Base-by-base conservation (phyloP, 2,329 filamentous ascomycete species). In the Ascochyta rabiei region DNA sequence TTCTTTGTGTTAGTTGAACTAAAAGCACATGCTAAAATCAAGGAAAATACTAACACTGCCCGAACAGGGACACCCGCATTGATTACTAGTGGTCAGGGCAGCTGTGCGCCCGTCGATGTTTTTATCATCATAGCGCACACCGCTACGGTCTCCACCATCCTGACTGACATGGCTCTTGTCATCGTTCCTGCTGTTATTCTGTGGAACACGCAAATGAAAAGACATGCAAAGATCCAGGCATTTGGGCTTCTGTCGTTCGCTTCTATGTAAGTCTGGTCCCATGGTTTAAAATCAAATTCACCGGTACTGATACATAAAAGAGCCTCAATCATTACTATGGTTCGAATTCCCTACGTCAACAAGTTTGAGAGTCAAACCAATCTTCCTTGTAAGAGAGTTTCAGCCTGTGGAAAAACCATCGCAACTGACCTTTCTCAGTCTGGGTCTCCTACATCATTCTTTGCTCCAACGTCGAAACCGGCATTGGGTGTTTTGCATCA, bases 181-280 rank as follows among this genome's bases (percentile, higher is more conserved):
- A 50, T 63, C 0, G 56, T 63, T 5, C 60, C 60, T 12, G 60
- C 56, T 10, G 51, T 63, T 10, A 57, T 63, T 16, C n/a, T 63
- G 18, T 63, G 60, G 60, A 63, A 63, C 28, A 61, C 58, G 2
- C 60, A 61, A 19, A 63, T 63, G 58, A 61, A 61, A 30, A 55
- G 42, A 35, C 58, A 63, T 37, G 43, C 53, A 7, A 61, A 61
- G n/a, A 44, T 63, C 2, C 60, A 63, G 43, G 60, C 60, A 2
- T 63, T 63, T 26, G 60, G 58, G 0, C 35, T 63, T 30, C 46
- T 63, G 2, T 63, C 60, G 0, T 63, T 61, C 24, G 60, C 60
- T 35, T 61, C 58, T 3, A 26, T 63, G 53, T 59, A 53, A 56
- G 56, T 44, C 5, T 10, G n/a, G 8, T n/a, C 5, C 12, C 3